Percentiles rank a stretch among this genome's conserved stretches.
These are phyloP conservation scores for Mimosa pudica DNA, from an alignment of 306 rosid species.

Conservation along the genomic window DNA sequence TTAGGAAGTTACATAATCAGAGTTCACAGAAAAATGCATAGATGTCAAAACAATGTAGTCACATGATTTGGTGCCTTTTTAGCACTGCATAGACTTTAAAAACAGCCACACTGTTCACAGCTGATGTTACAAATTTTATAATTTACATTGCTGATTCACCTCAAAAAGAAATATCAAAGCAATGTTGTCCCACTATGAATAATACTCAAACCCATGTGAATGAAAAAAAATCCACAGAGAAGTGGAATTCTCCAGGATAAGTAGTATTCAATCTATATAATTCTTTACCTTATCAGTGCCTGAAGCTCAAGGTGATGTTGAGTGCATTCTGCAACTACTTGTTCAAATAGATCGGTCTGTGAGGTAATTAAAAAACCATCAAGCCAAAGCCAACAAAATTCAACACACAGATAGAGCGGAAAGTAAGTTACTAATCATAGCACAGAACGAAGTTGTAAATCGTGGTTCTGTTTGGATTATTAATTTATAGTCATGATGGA, in stretches of 20 bases:
- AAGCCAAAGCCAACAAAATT: slow-evolving; percentile 29
- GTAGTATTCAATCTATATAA: slow-evolving; percentile 3
- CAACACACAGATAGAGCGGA: slow-evolving; percentile 12
- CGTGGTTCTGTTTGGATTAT: not conserved
- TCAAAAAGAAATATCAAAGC: slow-evolving; percentile 12
- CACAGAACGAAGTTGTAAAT: not conserved
- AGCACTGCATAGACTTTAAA: not conserved
- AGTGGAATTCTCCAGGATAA: not conserved
- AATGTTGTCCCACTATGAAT: not conserved
- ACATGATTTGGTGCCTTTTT: not conserved
- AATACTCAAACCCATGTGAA: not conserved
- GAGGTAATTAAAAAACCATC: slow-evolving; percentile 30
- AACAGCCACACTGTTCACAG: not conserved
- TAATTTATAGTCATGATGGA: not conserved
- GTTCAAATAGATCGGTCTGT: slow-evolving; percentile 48
- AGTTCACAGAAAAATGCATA: not conserved
- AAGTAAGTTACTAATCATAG: not conserved
- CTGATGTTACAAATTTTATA: not conserved
- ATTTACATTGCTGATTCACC: not conserved
- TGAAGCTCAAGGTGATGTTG: slow-evolving; percentile 54
- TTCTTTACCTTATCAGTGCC: slow-evolving; percentile 46
- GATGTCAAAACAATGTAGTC: not conserved
- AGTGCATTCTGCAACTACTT: slow-evolving; percentile 52
- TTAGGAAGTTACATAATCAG: not conserved
- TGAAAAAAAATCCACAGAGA: slow-evolving; percentile 2